Evolutionary conservation across 768 basidiomycete genomes (phyloP), one percentile per base, ranked within the genome.

Genomic region (Tremella fuciformis): DNA sequence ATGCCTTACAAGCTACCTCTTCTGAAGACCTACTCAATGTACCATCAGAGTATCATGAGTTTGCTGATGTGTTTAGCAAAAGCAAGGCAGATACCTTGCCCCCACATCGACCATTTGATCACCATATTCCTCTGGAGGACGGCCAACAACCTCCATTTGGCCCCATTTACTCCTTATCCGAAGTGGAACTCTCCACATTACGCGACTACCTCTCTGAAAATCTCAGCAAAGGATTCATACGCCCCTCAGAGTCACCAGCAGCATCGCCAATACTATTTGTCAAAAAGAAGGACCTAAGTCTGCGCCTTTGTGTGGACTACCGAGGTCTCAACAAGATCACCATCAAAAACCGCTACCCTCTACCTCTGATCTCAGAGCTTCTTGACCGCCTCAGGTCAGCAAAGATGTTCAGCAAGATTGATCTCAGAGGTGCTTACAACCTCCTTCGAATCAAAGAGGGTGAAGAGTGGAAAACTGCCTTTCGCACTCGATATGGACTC

Each of bases 391-490:
- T 73, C 1, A 25, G 21, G 3, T 18, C 38, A 13, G 64, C 67
- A 21, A 63, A 53, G 24, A 16, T 41, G 49, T 71, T 58, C 50
- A 66, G 54, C 38, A 73, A 74, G 46, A 24, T 71, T 24, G 71
- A 82, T 55, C 75, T 82, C 26, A 73, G 75, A 24, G 71, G 73
- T 44, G 80, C 77, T 0, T 83, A 77, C 62, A 78, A 82, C 62
- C 78, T 80, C 8, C 65, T 83, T 18, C 64, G 79, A 1, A 78
- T 82, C 46, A 58, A 65, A 1, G 70, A 76, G 16, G 80, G 80
- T 0, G 75, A 81, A 55, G 74, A 81, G 63, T 79, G 76, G 78
- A 82, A 80, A n/a, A n/a, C n/a, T n/a, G n/a, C n/a, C n/a, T n/a
- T n/a, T n/a, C n/a, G n/a, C n/a, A n/a, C n/a, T n/a, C n/a, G n/a